Percentiles rank a stretch among this genome's conserved stretches.
These are phyloP conservation scores for Lactarius indigo DNA, from an alignment of 768 basidiomycete genomes.

Conservation along the genomic window DNA sequence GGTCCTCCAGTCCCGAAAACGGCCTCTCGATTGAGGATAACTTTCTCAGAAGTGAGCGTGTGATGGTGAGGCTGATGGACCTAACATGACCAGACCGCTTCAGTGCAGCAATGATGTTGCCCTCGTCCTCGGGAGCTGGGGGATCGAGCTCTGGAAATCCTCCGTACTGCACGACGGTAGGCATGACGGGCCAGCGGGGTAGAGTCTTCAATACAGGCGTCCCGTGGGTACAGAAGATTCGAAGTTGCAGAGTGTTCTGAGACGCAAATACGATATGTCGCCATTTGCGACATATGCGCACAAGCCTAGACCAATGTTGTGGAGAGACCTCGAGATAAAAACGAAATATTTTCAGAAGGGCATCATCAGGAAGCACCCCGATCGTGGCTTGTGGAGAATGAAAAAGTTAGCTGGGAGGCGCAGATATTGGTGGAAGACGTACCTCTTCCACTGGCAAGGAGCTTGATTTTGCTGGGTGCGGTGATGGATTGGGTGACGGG, in stretches of 20 bases:
- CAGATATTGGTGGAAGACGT: no score
- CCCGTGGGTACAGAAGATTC: not conserved
- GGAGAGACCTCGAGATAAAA: no score
- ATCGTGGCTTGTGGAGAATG: no score
- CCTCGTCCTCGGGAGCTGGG: not conserved
- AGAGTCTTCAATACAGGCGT: not conserved
- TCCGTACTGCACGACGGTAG: not conserved
- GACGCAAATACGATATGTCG: not conserved
- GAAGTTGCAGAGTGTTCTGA: not conserved
- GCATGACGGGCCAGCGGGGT: not conserved
- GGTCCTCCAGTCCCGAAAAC: not conserved
- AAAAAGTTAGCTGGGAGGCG: no score
- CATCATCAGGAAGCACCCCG: no score
- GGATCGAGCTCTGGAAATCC: not conserved
- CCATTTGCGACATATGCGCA: no score
- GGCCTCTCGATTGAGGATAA: not conserved
- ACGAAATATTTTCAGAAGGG: no score
- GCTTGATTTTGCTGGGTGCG: no score
- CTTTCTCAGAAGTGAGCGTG: not conserved
- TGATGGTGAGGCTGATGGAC: not conserved
- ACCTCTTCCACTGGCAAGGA: no score
- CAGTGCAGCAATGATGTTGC: not conserved
- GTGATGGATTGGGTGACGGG: no score
- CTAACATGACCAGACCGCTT: not conserved
- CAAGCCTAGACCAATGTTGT: no score